Percentiles rank a stretch among this genome's conserved stretches.
These are phyloP conservation scores for Thymus mandschuricus DNA, from an alignment of 257 asterid species.

Conservation along the genomic window DNA sequence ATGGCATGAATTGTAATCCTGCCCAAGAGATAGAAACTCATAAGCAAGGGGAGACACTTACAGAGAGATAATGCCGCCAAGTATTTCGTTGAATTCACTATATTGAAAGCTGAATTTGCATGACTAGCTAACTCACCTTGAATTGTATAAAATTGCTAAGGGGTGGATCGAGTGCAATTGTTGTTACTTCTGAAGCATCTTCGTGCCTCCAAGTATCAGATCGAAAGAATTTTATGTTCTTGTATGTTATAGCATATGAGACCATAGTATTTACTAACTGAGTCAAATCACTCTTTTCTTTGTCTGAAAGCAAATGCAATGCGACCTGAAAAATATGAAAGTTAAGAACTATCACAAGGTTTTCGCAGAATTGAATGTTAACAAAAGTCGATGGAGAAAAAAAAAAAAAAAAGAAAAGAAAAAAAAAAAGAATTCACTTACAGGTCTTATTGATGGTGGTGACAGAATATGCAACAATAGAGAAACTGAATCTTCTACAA, in stretches of 20 bases:
- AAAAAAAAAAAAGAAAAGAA: too few relatives aligned
- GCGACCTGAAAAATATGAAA: constrained; percentile 63
- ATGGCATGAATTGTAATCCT: constrained; percentile 72
- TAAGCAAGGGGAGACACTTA: constrained; percentile 21
- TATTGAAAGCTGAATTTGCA: constrained; percentile 12
- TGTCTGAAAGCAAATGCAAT: constrained; percentile 78
- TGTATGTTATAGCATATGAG: constrained; percentile 82
- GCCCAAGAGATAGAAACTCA: constrained; percentile 37
- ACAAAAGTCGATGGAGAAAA: too few relatives aligned
- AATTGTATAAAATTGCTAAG: constrained; percentile 61
- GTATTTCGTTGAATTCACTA: constrained; percentile 10
- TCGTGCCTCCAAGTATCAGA: constrained; percentile 50
- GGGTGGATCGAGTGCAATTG: constrained; percentile 83
- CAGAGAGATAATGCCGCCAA: constrained; percentile 26
- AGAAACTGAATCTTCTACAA: constrained; percentile 82
- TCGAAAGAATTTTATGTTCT: constrained; percentile 62
- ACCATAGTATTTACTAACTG: constrained; percentile 81
- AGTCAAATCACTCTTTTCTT: constrained; percentile 60
- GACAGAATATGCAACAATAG: constrained; percentile 82
- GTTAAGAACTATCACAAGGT: too few relatives aligned
- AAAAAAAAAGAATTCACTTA: too few relatives aligned
- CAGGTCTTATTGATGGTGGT: constrained; percentile 89
- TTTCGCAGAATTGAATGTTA: too few relatives aligned
- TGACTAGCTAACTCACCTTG: constrained; percentile 55
- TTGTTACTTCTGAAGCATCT: constrained; percentile 57